These are phyloP conservation scores for Wickerhamiella nectarea DNA, from an alignment of 805 yeast species.

Conservation along the genomic window DNA sequence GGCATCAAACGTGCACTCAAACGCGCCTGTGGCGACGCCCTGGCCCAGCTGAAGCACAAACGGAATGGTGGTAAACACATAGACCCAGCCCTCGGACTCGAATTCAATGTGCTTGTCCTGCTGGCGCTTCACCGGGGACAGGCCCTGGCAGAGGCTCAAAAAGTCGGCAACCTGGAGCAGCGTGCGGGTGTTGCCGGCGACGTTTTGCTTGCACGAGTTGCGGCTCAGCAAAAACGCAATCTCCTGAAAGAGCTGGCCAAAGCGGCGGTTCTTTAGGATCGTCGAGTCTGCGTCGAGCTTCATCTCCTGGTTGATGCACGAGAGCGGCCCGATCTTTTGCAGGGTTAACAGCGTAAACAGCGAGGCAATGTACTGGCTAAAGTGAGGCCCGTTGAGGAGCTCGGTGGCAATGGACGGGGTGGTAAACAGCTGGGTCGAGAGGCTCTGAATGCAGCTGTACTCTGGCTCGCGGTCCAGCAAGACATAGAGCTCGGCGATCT, in stretches of 20 bases:
- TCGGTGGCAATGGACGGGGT: slow-evolving; percentile 67
- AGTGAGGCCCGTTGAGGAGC: slow-evolving; percentile 49
- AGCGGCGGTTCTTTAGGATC: slow-evolving; percentile 46
- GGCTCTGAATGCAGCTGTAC: slow-evolving; percentile 51
- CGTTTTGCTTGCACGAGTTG: slow-evolving; percentile 39
- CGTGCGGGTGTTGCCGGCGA: slow-evolving; percentile 34
- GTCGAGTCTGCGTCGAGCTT: slow-evolving; percentile 24
- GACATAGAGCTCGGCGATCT: slow-evolving; percentile 54
- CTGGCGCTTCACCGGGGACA: slow-evolving; percentile 62
- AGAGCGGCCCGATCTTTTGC: slow-evolving; percentile 33
- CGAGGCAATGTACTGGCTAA: slow-evolving; percentile 46
- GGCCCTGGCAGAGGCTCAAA: slow-evolving; percentile 58
- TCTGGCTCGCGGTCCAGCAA: slow-evolving; percentile 81
- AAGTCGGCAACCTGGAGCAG: slow-evolving; percentile 52
- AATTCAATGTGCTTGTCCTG: slow-evolving; percentile 74
- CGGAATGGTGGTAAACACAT: slow-evolving; percentile 53
- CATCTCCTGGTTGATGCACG: slow-evolving; percentile 25
- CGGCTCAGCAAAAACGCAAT: slow-evolving; percentile 64
- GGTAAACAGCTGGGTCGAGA: slow-evolving; percentile 79
- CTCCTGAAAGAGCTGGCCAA: slow-evolving; percentile 71
- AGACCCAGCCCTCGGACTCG: slow-evolving; percentile 72
- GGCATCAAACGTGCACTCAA: slow-evolving; percentile 12
- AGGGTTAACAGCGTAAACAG: slow-evolving; percentile 49
- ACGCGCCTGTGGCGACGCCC: slow-evolving; percentile 25
- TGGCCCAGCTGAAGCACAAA: slow-evolving; percentile 42